These are phyloP conservation scores for Imleria badia DNA, from an alignment of 768 basidiomycete genomes.

Conservation along the genomic window DNA sequence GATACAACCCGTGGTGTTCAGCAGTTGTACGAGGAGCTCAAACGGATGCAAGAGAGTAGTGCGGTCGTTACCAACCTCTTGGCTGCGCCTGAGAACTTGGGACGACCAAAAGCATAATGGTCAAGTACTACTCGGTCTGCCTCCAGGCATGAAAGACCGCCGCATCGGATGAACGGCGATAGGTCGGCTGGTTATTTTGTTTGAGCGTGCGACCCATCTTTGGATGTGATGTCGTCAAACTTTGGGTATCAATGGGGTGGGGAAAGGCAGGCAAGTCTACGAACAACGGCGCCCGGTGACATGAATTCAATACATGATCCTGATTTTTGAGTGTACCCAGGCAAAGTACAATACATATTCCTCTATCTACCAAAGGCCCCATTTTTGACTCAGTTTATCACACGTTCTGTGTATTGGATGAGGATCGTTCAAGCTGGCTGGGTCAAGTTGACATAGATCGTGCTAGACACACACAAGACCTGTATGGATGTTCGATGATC, in stretches of 20 bases:
- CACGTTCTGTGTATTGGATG: neutral
- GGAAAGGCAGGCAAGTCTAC: neutral
- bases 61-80: slow-evolving; percentile 50
- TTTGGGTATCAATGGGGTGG: neutral
- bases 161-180: no score
- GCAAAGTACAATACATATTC: neutral
- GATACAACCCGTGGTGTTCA: slow-evolving; percentile 45
- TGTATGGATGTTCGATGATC: slow-evolving; percentile 1
- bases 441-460: slow-evolving; percentile 25
- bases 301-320: neutral
- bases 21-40: slow-evolving; percentile 48
- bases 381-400: neutral
- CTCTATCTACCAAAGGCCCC: neutral
- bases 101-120: slow-evolving; percentile 14
- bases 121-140: no score
- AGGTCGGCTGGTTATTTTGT: neutral
- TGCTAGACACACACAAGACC: slow-evolving; percentile 29
- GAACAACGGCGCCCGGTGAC: neutral
- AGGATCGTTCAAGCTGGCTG: slow-evolving; percentile 1
- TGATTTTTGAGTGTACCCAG: neutral
- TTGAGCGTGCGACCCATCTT: neutral
- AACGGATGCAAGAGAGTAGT: slow-evolving; percentile 56
- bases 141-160: neutral
- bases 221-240: neutral
- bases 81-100: slow-evolving; percentile 26